Evolutionary conservation across 495 filamentous ascomycete species (phyloP).

Genomic region (Neurospora intermedia): DNA sequence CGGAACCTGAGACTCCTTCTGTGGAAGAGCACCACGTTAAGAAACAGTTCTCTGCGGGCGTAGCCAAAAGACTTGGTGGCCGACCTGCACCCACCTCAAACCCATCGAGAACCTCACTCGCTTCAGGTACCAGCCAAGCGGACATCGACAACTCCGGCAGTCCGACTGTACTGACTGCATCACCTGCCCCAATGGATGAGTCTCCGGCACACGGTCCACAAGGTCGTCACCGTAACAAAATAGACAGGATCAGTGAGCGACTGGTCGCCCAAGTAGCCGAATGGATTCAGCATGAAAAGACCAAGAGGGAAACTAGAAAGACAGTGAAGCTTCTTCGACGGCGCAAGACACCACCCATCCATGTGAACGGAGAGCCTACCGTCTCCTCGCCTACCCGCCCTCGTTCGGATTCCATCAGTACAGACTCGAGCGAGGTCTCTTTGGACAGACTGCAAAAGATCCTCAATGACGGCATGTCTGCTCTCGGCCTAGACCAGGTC

Average conservation of each 20-base stretch:
- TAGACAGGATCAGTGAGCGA: slow-evolving; percentile 34
- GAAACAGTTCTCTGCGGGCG: slow-evolving; percentile 33
- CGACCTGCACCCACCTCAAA: slow-evolving; percentile 21
- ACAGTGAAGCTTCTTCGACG: slow-evolving; percentile 23
- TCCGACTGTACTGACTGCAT: slow-evolving; percentile 9
- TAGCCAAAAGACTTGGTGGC: slow-evolving; percentile 32
- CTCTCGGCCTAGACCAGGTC: slow-evolving; percentile 29
- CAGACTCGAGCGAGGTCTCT: slow-evolving; percentile 49
- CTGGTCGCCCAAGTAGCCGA: slow-evolving; percentile 62
- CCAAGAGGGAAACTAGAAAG: slow-evolving; percentile 46
- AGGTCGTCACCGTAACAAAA: slow-evolving; percentile 23
- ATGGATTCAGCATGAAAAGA: slow-evolving; percentile 72
- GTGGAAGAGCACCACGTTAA: slow-evolving; percentile 29
- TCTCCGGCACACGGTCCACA: slow-evolving; percentile 17
- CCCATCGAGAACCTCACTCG: slow-evolving; percentile 29
- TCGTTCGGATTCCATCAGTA: slow-evolving; percentile 34
- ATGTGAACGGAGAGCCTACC: slow-evolving; percentile 1
- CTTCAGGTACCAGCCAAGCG: slow-evolving; percentile 25
- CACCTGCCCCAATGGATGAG: slow-evolving; percentile 20
- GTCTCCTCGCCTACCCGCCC: slow-evolving; percentile 5
- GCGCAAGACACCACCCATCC: slow-evolving; percentile 18
- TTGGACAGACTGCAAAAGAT: slow-evolving; percentile 63
- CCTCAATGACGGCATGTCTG: slow-evolving; percentile 47
- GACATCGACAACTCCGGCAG: slow-evolving; percentile 20
- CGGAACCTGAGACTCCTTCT: slow-evolving; percentile 29